Evolutionary conservation across 352 stramenopile species (phyloP), one percentile per base, ranked within the genome.

Genomic region (Globisporangium spiculum): DNA sequence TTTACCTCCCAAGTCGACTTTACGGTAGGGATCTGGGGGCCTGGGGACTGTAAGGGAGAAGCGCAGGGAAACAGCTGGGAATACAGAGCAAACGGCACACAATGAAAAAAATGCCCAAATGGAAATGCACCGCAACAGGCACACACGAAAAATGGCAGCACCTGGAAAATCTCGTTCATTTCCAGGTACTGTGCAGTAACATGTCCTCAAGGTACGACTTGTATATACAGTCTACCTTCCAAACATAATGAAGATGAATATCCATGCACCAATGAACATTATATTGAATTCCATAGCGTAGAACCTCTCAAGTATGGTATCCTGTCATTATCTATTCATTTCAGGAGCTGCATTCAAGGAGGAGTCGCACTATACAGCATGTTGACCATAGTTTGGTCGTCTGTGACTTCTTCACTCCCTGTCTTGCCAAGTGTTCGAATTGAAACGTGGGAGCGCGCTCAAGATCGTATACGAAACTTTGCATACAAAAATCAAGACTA

Each of bases 1-100:
- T 9, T 52, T 50, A 9, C 41, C 41, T 46, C 38, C 38, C 14
- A 16, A 16, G 38, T 46, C 38, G 16, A 18, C 38, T 46, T 46
- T 46, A 46, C 38, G 38, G 41, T 50, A 20, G 38, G 14, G 38
- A 46, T 12, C 38, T 46, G 4, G 16, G 44, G 44, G 3, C 44
- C 38, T 46, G 4, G 16, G 44, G 44, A 10, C 44, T 52, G 18
- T 7, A 20, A 18, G 8, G 8, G 9, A 55, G 48, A 26, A 27
- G 48, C 16, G 48, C 2, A 14, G 18, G 7, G 38, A 65, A 65
- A 20, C 59, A 65, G 59, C 34, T 65, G 44, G 44, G 44, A 52
- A 52, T 10, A 10, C 44, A 52, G 7, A 48, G 14, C 14, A 20
- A 48, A 16, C 4, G 12, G 38, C 38, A 48, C 38, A 48, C 38